Evolutionary conservation across 805 yeast species (phyloP), one percentile per base, ranked within the genome.

Genomic region (Saccharomycopsis synnaedendra): DNA sequence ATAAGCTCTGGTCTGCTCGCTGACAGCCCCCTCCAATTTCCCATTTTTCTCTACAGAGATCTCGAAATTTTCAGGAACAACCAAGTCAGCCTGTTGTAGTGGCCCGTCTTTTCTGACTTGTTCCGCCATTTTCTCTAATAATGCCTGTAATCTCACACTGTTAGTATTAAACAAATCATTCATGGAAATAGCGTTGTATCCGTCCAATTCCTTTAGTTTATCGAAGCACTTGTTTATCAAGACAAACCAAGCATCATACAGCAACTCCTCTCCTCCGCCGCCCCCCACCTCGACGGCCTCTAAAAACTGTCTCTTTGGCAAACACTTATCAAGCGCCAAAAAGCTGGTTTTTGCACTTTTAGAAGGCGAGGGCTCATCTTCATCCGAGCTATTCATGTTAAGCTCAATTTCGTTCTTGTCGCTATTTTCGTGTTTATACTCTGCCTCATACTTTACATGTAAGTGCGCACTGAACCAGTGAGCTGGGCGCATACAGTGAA

Each of bases 391-490:
- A n/a, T 47, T 52, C 11, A 34, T 41, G 28, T 46, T 37, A 8
- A 51, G 53, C 42, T 56, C 60, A 30, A 55, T 56, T 3, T 52
- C 51, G 49, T 57, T 57, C 5, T 43, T 43, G 32, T 50, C 47
- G 28, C n/a, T 46, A 4, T 33, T 44, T 9, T 56, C 59, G 32
- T 55, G 51, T 29, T 27, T 3, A 38, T 49, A 42, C 51, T 50
- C 52, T 0, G 96, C 96, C 5, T 66, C 68, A 57, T 75, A 93
- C 46, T 65, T 67, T 2, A 82, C 87, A 62, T 93, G 98, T 48
- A 93, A 62, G 66, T 93, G 98, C 7, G 94, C 94, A 55, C 93
- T 78, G 51, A 85, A 75, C 98, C 97, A 93, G 60, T 74, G 68
- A 11, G 61, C 53, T 0, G 97, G 97, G 56, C 65, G 69, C 46